A percentile compares a stretch with the other conserved stretches of the same genome.
Conservation (phyloP, 1,284 basidiomycete species). For the Cryptococcus sp. region DNA sequence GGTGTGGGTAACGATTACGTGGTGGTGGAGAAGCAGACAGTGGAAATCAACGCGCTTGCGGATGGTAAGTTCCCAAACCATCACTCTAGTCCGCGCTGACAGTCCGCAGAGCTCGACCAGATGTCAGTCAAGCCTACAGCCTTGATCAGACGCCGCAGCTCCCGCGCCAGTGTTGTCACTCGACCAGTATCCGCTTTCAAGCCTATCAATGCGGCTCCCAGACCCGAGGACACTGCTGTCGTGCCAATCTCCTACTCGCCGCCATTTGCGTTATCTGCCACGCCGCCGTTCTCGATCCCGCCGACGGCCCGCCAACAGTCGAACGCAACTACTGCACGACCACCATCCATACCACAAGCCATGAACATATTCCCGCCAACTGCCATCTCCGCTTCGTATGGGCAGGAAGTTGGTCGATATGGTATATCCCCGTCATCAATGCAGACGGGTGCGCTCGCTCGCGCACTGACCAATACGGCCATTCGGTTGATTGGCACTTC, state of each 20-base stretch:
- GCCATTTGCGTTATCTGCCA: constrained; percentile 53
- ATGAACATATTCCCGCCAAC: constrained; percentile 43
- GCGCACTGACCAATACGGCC: constrained; percentile 84
- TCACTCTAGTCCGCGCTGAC: constrained; percentile 2
- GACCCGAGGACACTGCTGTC: constrained; percentile 18
- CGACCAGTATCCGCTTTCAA: constrained; percentile 49
- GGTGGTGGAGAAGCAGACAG: constrained; percentile 61
- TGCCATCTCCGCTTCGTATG: constrained; percentile 17
- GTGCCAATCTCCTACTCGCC: constrained; percentile 51
- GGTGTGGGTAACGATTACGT: constrained; percentile 57
- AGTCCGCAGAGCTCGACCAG: constrained; percentile 52
- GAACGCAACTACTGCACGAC: constrained; percentile 24
- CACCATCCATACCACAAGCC: constrained; percentile 39
- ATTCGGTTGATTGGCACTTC: constrained; percentile 81
- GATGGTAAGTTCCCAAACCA: constrained; percentile 52
- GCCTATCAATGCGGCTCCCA: constrained; percentile 20
- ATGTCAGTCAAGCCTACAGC: constrained; percentile 47
- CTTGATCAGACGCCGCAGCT: constrained; percentile 51
- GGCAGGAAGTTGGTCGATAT: constrained; percentile 30
- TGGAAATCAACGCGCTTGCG: constrained; percentile 61
- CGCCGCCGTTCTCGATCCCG: constrained; percentile 53
- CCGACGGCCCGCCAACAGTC: constrained; percentile 23
- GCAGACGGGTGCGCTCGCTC: constrained; percentile 68
- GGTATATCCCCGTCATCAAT: constrained; percentile 43
- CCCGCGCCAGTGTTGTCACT: constrained; percentile 43